Evolutionary conservation across 257 asterid genomes (phyloP).

Genomic region (Solanum sejunctum): DNA sequence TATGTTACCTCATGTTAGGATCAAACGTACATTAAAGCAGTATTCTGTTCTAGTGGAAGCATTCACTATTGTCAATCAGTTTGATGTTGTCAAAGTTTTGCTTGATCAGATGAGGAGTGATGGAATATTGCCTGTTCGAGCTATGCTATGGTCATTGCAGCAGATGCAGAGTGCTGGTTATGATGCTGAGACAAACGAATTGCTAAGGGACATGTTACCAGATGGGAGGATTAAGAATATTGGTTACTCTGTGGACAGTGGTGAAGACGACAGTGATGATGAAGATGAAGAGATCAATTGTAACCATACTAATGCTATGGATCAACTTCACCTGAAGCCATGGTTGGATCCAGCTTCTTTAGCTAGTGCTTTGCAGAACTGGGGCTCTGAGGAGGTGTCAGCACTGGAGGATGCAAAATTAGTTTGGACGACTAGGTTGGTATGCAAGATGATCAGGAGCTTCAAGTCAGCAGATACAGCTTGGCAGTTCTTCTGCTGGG

Average conservation of each 20-base stretch:
- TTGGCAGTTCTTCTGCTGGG: slow-evolving; percentile 87
- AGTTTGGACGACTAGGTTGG: slow-evolving; percentile 75
- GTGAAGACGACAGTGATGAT: slow-evolving; percentile 37
- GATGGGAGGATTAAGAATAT: slow-evolving; percentile 59
- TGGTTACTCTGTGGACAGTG: slow-evolving; percentile 23
- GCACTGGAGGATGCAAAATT: slow-evolving; percentile 47
- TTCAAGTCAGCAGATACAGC: slow-evolving; percentile 66
- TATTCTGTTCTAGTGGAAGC: slow-evolving; percentile 59
- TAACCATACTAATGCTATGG: slow-evolving; percentile 8
- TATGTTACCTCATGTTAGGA: slow-evolving; percentile 58
- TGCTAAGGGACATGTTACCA: slow-evolving; percentile 54
- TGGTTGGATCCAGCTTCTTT: slow-evolving; percentile 91
- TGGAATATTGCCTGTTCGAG: slow-evolving; percentile 77
- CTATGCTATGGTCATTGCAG: slow-evolving; percentile 53
- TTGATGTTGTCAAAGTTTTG: slow-evolving; percentile 46
- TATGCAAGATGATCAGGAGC: slow-evolving; percentile 70
- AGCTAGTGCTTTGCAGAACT: slow-evolving; percentile 54
- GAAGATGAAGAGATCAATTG: slow-evolving; percentile 31
- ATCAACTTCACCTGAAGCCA: slow-evolving; percentile 53
- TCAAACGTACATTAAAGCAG: slow-evolving; percentile 63
- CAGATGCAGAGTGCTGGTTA: slow-evolving; percentile 60
- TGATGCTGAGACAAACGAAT: slow-evolving; percentile 37
- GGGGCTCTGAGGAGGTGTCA: slow-evolving; percentile 62
- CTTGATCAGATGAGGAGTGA: slow-evolving; percentile 74
- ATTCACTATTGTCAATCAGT: slow-evolving; percentile 22